Conservation (phyloP, 495 filamentous ascomycete genomes). For the Paragyromitra xinjiangensis region DNA sequence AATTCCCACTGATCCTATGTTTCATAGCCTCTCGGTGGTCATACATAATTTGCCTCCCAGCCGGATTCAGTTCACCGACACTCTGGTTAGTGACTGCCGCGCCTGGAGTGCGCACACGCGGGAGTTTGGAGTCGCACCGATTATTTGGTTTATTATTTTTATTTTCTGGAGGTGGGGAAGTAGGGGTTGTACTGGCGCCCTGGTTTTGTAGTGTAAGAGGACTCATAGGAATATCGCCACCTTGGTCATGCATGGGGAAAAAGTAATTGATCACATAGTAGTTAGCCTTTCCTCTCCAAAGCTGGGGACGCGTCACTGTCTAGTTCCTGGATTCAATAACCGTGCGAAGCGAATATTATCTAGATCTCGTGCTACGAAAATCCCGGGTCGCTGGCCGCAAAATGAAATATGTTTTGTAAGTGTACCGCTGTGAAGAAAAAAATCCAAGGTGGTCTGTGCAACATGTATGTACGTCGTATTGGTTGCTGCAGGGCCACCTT, state of each 20-base stretch:
- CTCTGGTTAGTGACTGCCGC: too few species aligned
- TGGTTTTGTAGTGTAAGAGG: neutral
- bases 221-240: neutral
- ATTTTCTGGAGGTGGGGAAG: too few species aligned
- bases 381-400: neutral
- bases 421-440: too few species aligned
- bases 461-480: too few species aligned
- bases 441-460: too few species aligned
- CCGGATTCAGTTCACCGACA: too few species aligned
- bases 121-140: too few species aligned
- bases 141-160: too few species aligned
- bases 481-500: too few species aligned
- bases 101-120: too few species aligned
- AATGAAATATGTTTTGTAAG: neutral
- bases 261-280: neutral
- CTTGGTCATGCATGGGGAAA: neutral
- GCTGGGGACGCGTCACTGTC: neutral
- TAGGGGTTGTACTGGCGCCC: too few species aligned
- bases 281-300: neutral
- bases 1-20: neutral
- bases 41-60: too few species aligned
- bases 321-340: neutral
- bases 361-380: neutral
- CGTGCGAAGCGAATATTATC: constrained; percentile 1
- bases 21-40: neutral